A percentile compares a stretch with the other conserved stretches of the same genome.
These are phyloP conservation scores for Castanea mollissima DNA, from an alignment of 306 rosid species.

Conservation along the genomic window DNA sequence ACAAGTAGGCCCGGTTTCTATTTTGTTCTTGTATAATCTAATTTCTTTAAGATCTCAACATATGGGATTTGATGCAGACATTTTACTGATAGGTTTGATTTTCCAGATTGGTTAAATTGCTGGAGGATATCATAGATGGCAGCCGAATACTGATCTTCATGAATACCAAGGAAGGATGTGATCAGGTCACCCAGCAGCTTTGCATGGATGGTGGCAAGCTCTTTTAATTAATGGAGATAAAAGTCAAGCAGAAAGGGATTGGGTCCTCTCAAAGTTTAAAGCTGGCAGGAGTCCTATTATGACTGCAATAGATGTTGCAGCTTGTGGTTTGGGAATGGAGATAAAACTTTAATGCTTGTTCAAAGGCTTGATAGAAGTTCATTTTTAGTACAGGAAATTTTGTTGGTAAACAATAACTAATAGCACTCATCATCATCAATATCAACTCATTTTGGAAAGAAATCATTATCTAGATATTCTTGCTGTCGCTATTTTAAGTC, in stretches of 20 bases:
- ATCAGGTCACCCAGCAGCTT: constrained; percentile 88
- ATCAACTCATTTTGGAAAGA: not conserved
- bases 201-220: constrained; percentile 99
- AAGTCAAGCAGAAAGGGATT: constrained; percentile 99
- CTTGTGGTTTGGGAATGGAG: constrained; percentile 87
- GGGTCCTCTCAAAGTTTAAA: constrained; percentile 97
- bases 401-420: not conserved
- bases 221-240: constrained; percentile 96
- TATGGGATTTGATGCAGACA: not conserved
- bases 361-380: constrained; percentile 17
- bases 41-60: constrained; percentile 9
- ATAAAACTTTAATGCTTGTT: constrained; percentile 4
- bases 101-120: constrained; percentile 84
- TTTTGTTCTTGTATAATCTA: constrained; percentile 9
- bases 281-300: constrained; percentile 98
- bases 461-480: not conserved
- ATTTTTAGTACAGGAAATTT: constrained; percentile 16
- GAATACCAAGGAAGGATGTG: constrained; percentile 98
- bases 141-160: constrained; percentile 91
- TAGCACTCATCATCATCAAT: not conserved
- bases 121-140: constrained; percentile 98
- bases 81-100: constrained; percentile 27
- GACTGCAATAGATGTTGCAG: constrained; percentile 99
- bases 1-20: not conserved
- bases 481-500: not conserved